Evolutionary conservation across 2,329 filamentous ascomycete genomes (phyloP), one percentile per base, ranked within the genome.

Genomic region (Cladosporium sp.): DNA sequence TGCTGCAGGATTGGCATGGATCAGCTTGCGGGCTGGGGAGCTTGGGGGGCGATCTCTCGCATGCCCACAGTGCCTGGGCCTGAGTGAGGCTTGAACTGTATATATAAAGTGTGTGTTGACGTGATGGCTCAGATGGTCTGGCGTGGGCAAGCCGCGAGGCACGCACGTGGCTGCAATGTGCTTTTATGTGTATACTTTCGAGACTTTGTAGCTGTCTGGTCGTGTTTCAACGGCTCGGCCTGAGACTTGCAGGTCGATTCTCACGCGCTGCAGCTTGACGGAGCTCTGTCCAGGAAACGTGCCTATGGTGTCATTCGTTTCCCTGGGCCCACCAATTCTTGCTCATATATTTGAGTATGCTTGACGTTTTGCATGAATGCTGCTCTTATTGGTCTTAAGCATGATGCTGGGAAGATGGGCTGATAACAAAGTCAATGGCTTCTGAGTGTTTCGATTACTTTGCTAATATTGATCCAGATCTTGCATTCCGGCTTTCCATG

Each of bases 101-200:
- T 44, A 54, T 30, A 6, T 12, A 55, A 34, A 21, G 52, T 55
- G 30, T 55, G 30, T 34, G 6, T 34, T 30, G 28, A 30, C 30
- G 32, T 55, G 28, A n/a, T 32, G 34, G 34, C 34, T 11, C 34
- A 4, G 34, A 14, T 14, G 30, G 49, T 52, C 15, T 52, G 49
- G 15, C 24, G 49, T 4, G 10, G 10, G 26, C 12, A 12, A 52
- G 24, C 26, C 24, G 51, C 51, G 51, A 28, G 51, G 15, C 28
- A 30, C n/a, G 30, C 52, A 55, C 52, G 52, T 55, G 52, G 52
- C 32, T 55, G 52, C 52, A 32, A 55, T 55, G 52, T 34, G 28
- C 18, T 12, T 11, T 47, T 21, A 1, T 21, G 41, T 21, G n/a
- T 47, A 47, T 47, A 47, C 41, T 21, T 47, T 24, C 7, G 21